These are phyloP conservation scores for Neurospora tetraspora DNA, from an alignment of 495 filamentous ascomycete genomes.

Conservation along the genomic window DNA sequence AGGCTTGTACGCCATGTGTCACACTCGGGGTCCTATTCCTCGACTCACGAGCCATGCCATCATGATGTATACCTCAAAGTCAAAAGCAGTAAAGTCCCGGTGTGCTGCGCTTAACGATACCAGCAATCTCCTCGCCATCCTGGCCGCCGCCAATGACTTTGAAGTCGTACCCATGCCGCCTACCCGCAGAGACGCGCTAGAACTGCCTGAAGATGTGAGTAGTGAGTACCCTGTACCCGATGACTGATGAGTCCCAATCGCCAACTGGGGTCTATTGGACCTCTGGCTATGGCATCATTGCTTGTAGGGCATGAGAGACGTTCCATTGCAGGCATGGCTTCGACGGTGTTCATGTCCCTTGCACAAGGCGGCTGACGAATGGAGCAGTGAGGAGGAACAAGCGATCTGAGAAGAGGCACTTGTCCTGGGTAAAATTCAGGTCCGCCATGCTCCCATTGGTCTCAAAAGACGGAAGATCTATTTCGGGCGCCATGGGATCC, in stretches of 20 bases:
- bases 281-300: background rate
- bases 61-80: background rate
- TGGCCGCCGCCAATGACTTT: background rate
- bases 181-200: background rate
- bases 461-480: background rate
- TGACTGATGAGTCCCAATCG: background rate
- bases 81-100: background rate
- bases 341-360: background rate
- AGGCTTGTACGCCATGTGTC: background rate
- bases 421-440: background rate
- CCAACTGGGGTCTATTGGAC: background rate
- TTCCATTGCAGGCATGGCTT: background rate
- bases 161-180: background rate
- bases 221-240: background rate
- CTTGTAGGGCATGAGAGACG: background rate
- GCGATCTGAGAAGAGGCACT: background rate
- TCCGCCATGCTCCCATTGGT: background rate
- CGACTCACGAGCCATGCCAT: background rate
- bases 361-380: background rate
- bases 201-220: background rate
- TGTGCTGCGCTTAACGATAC: constrained; percentile 11
- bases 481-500: background rate
- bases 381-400: background rate
- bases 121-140: background rate
- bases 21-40: background rate